Conservation (phyloP, 108 stramenopile species). For the Skeletonema tropicum region DNA sequence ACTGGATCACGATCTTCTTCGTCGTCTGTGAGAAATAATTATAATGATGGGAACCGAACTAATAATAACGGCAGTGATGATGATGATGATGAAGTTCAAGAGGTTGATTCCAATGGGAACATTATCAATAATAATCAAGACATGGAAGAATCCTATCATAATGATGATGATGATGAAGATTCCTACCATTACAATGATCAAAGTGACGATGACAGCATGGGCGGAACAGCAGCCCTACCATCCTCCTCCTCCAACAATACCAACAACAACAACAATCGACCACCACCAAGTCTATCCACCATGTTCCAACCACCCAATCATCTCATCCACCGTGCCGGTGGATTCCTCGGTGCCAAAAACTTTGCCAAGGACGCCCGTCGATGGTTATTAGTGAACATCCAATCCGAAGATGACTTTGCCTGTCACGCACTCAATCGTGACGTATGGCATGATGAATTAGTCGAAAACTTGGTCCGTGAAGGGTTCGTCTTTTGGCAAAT, state of each 20-base stretch:
- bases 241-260: no score
- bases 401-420: conserved; percentile 84
- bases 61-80: conserved; percentile 1
- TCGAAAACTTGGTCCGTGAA: conserved; percentile 90
- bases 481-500: conserved; percentile 95
- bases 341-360: conserved; percentile 85
- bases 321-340: conserved; percentile 70
- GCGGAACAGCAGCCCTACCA: conserved; percentile 10
- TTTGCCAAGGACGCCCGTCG: conserved; percentile 84
- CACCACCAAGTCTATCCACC: conserved; percentile 55
- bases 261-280: background rate
- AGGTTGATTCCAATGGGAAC: conserved; percentile 9
- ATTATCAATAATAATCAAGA: conserved; percentile 12
- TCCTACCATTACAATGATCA: conserved; percentile 22
- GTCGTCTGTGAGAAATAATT: no score
- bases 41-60: no score
- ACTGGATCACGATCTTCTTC: background rate
- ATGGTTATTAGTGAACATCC: conserved; percentile 94
- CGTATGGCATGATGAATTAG: conserved; percentile 94
- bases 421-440: conserved; percentile 96
- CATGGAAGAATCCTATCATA: conserved; percentile 27
- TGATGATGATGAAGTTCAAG: conserved; percentile 27
- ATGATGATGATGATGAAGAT: conserved; percentile 19
- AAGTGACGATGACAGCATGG: conserved; percentile 15
- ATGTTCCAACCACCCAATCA: conserved; percentile 84